Percentiles rank a stretch among this genome's conserved stretches.
phyloP scores from a whole-genome alignment of 306 rosid genomes.

The Cicer judaicum region DNA sequence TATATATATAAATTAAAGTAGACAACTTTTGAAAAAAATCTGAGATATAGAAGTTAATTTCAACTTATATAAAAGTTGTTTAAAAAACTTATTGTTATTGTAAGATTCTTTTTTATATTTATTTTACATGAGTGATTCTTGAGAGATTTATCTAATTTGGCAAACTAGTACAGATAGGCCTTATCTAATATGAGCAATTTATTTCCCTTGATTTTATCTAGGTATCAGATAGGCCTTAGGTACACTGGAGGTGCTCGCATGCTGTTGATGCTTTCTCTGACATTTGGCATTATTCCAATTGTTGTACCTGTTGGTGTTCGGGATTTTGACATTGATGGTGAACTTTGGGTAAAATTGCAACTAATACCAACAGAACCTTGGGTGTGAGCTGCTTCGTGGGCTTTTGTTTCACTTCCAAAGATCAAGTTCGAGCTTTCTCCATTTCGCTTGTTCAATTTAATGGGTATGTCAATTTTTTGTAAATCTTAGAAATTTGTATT shows the following conservation, averaged over 20 bases:
- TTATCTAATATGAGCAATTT: constrained; percentile 49
- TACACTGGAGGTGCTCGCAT: constrained; percentile 97
- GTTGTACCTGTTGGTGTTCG: constrained; percentile 85
- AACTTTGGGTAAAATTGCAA: constrained; percentile 92
- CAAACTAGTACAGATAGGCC: constrained; percentile 65
- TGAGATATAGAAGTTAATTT: no score
- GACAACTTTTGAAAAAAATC: no score
- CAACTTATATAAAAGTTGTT: no score
- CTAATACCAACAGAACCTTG: constrained; percentile 90
- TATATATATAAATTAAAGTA: no score
- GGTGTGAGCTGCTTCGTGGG: constrained; percentile 98
- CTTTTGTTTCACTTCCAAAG: constrained; percentile 97
- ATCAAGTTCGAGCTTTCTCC: constrained; percentile 95
- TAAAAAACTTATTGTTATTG: no score
- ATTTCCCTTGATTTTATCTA: constrained; percentile 45
- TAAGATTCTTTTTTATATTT: no score
- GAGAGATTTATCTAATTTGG: no score
- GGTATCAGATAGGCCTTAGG: constrained; percentile 98
- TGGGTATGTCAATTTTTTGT: constrained; percentile 66
- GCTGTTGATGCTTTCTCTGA: constrained; percentile 86
- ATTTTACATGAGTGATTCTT: no score
- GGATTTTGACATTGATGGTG: constrained; percentile 96
- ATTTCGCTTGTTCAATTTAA: constrained; percentile 92
- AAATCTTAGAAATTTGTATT: constrained; percentile 4
- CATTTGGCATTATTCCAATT: constrained; percentile 86